These are phyloP conservation scores for Verticillium isaacii DNA, from an alignment of 2,329 filamentous ascomycete species.

Conservation along the genomic window DNA sequence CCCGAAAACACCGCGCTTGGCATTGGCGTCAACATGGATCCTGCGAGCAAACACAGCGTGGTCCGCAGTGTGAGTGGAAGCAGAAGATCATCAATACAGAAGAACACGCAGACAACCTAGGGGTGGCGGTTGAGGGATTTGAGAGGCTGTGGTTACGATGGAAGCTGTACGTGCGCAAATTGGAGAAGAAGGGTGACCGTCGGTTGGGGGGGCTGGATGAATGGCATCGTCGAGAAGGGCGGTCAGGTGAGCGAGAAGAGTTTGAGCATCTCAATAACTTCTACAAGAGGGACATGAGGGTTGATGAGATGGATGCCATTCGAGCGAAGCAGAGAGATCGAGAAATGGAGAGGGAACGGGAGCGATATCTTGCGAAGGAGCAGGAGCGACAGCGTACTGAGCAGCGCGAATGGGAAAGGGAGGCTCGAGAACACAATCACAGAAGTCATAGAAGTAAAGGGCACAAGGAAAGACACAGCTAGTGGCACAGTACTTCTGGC, in stretches of 20 bases:
- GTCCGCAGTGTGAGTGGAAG: not conserved
- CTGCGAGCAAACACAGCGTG: not conserved
- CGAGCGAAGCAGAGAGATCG: not conserved
- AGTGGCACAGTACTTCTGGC: not conserved
- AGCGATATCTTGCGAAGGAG: not conserved
- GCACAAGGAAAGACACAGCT: not conserved
- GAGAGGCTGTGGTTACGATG: not conserved
- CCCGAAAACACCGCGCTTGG: not conserved
- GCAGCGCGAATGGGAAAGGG: not conserved
- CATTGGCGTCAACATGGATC: not conserved
- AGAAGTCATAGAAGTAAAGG: not conserved
- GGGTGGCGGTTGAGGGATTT: not conserved
- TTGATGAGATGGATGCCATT: not conserved
- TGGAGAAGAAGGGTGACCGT: not conserved
- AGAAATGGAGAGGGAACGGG: not conserved
- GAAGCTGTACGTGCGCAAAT: not conserved
- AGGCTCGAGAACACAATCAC: not conserved
- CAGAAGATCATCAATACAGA: not conserved
- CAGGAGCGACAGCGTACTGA: not conserved
- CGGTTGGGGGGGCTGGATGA: conserved; percentile 1
- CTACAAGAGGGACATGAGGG: not conserved
- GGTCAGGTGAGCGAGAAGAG: not conserved
- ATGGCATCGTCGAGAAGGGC: not conserved
- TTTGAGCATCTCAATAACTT: not conserved
- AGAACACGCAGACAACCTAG: not conserved